Conservation (phyloP, 2,329 filamentous ascomycete species). For the Penicillium sp. region DNA sequence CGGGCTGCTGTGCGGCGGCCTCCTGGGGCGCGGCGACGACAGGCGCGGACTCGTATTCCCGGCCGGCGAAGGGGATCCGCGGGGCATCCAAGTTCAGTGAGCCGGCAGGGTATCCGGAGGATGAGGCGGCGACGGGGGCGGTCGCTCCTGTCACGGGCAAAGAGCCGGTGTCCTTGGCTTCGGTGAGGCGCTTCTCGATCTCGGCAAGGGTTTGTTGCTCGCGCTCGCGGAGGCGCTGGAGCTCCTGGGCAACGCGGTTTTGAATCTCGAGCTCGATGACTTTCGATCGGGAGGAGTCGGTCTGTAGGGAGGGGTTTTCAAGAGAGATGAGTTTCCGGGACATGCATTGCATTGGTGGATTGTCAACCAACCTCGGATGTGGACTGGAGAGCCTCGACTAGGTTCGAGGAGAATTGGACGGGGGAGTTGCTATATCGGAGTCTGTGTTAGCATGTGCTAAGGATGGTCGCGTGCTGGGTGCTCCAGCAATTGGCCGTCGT, state of each 20-base stretch:
- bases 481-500: constrained; percentile 3
- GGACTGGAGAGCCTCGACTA: constrained; percentile 77
- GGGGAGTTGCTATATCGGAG: constrained; percentile 46
- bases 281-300: constrained; percentile 80
- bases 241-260: constrained; percentile 78
- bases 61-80: constrained; percentile 44
- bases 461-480: neutral
- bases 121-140: constrained; percentile 21
- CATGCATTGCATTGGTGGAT: neutral
- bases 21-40: constrained; percentile 16
- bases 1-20: constrained; percentile 15
- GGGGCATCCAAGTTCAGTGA: constrained; percentile 43
- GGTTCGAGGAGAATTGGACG: constrained; percentile 71
- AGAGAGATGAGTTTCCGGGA: neutral
- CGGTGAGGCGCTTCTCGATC: constrained; percentile 61
- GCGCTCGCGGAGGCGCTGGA: constrained; percentile 71
- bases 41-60: constrained; percentile 31
- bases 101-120: constrained; percentile 25
- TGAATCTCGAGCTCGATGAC: constrained; percentile 84
- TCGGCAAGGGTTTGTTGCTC: constrained; percentile 67
- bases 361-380: constrained; percentile 70
- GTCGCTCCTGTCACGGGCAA: constrained; percentile 28
- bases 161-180: constrained; percentile 33
- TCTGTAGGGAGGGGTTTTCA: constrained; percentile 52
- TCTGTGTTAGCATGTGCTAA: constrained; percentile 10